A percentile compares a stretch with the other conserved stretches of the same genome.
Evolutionary conservation across 148 eudicot species (phyloP).

Genomic region (Rhododendron henanense): DNA sequence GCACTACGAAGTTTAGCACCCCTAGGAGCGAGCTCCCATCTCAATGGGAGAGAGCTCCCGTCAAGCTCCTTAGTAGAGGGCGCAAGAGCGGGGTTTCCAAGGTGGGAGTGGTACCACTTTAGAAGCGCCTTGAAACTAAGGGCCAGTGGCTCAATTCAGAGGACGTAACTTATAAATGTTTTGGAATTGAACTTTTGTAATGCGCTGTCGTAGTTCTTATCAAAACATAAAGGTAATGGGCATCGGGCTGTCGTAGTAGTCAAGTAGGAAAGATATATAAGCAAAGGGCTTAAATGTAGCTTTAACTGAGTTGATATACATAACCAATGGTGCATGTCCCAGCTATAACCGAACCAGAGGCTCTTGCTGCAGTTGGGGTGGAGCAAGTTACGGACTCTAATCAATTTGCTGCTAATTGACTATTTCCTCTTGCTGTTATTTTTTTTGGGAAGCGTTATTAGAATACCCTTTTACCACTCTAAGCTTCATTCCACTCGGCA

Average conservation of each 20-base stretch:
- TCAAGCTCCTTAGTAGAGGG: too few relatives aligned
- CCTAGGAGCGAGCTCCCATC: too few relatives aligned
- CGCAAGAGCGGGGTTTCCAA: too few relatives aligned
- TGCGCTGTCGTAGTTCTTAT: not conserved
- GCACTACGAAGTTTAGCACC: too few relatives aligned
- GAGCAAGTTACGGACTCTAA: constrained; percentile 13
- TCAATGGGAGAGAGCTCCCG: too few relatives aligned
- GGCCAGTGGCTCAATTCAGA: too few relatives aligned
- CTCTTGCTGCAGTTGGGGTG: not conserved
- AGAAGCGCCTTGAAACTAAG: too few relatives aligned
- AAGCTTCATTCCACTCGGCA: not conserved
- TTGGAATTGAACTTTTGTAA: not conserved
- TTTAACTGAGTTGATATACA: not conserved
- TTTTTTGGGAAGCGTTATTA: not conserved
- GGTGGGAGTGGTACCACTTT: too few relatives aligned
- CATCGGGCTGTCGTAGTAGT: not conserved
- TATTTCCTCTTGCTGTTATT: not conserved
- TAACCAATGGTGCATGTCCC: not conserved
- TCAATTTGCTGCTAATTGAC: not conserved
- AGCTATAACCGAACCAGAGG: too few relatives aligned
- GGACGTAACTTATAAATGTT: not conserved
- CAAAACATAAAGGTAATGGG: too few relatives aligned
- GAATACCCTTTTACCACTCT: not conserved
- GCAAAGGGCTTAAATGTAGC: not conserved
- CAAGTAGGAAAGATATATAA: not conserved